Percentiles rank a stretch among this genome's conserved stretches.
phyloP scores from a whole-genome alignment of 2,329 filamentous ascomycete species.

The Malbranchea zuffiana region DNA sequence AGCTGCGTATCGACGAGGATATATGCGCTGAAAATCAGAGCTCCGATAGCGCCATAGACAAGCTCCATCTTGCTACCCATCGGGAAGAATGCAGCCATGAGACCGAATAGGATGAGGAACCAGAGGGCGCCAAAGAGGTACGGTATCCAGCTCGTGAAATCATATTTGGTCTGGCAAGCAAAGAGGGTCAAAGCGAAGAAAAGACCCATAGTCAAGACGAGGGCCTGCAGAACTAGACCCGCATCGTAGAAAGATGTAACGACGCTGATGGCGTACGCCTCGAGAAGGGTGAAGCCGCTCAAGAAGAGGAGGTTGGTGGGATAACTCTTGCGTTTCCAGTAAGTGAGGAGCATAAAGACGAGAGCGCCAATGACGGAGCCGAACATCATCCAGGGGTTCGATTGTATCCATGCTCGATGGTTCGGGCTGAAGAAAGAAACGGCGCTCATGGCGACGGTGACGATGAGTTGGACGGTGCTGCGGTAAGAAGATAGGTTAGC shows the following conservation, averaged over 20 bases:
- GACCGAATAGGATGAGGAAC: slow-evolving; percentile 82
- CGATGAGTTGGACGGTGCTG: slow-evolving; percentile 77
- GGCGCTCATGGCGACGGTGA: slow-evolving; percentile 67
- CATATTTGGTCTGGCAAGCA: slow-evolving; percentile 94
- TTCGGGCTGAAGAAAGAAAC: slow-evolving; percentile 71
- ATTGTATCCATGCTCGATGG: slow-evolving; percentile 82
- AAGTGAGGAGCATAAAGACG: slow-evolving; percentile 75
- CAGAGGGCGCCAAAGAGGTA: slow-evolving; percentile 87
- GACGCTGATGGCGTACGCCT: slow-evolving; percentile 88
- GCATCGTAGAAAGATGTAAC: slow-evolving; percentile 84
- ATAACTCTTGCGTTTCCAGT: slow-evolving; percentile 92
- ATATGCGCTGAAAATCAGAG: slow-evolving; percentile 86
- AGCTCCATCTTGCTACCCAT: slow-evolving; percentile 72
- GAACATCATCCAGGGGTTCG: slow-evolving; percentile 74
- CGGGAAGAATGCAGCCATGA: slow-evolving; percentile 85
- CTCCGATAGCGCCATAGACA: slow-evolving; percentile 67
- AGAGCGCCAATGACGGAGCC: slow-evolving; percentile 74
- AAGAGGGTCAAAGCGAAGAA: slow-evolving; percentile 61
- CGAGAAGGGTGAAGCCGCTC: slow-evolving; percentile 74
- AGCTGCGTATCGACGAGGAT: slow-evolving; percentile 95
- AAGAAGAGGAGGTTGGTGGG: slow-evolving; percentile 92
- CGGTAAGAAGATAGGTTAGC: neutral
- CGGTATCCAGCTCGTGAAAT: slow-evolving; percentile 95
- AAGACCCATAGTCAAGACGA: slow-evolving; percentile 65
- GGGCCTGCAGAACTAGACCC: slow-evolving; percentile 75